Percentiles rank a stretch among this genome's conserved stretches.
These are phyloP conservation scores for Fusarium hainanense DNA, from an alignment of 2,329 filamentous ascomycete species.

Conservation along the genomic window DNA sequence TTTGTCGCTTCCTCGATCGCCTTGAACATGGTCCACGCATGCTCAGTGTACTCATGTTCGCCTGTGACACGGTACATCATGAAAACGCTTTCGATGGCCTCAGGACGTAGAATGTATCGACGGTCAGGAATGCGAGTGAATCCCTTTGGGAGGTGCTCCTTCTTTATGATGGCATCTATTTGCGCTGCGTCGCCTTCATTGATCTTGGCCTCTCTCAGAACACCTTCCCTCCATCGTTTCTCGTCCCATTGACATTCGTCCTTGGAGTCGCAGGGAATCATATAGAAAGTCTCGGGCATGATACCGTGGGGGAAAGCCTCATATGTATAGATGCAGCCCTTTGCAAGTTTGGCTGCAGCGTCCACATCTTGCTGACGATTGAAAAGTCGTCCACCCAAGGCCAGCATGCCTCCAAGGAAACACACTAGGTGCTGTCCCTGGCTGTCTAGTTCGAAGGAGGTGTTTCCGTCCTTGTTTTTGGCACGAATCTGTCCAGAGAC, in stretches of 20 bases:
- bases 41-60: constrained; percentile 57
- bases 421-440: constrained; percentile 60
- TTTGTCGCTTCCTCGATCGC: constrained; percentile 59
- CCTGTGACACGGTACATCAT: constrained; percentile 65
- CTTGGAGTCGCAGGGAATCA: constrained; percentile 53
- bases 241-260: constrained; percentile 54
- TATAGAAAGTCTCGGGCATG: constrained; percentile 63
- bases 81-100: constrained; percentile 66
- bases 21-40: constrained; percentile 66
- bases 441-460: constrained; percentile 49
- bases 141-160: constrained; percentile 61
- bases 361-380: constrained; percentile 55
- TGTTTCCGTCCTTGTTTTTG: constrained; percentile 47
- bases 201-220: constrained; percentile 37
- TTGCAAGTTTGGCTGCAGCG: constrained; percentile 57
- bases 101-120: constrained; percentile 63
- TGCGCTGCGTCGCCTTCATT: constrained; percentile 40
- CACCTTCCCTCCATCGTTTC: constrained; percentile 51
- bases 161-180: constrained; percentile 44
- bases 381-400: constrained; percentile 60
- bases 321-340: constrained; percentile 66
- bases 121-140: constrained; percentile 69
- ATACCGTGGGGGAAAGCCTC: constrained; percentile 59
- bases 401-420: constrained; percentile 64
- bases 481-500: constrained; percentile 58